These are phyloP conservation scores for Thelonectria olida DNA, from an alignment of 2,329 filamentous ascomycete genomes.

Conservation along the genomic window DNA sequence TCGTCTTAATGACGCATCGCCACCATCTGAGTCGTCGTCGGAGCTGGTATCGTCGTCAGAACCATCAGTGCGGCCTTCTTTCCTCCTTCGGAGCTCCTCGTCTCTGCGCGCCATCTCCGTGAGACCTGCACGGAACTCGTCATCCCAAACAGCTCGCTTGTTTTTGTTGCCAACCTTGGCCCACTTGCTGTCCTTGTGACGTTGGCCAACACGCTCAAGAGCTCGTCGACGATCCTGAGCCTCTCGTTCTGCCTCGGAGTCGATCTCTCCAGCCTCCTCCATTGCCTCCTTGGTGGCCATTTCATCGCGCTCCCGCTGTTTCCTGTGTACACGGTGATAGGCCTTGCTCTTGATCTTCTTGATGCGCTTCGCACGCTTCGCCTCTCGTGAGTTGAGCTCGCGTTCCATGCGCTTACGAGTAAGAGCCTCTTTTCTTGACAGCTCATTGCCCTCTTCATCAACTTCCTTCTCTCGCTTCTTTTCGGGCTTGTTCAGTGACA, in stretches of 20 bases:
- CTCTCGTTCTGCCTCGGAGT: slow-evolving; percentile 73
- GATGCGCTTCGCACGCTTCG: slow-evolving; percentile 88
- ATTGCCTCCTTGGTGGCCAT: slow-evolving; percentile 61
- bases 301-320: slow-evolving; percentile 67
- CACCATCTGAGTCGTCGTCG: slow-evolving; percentile 66
- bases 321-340: slow-evolving; percentile 91
- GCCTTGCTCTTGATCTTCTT: slow-evolving; percentile 99
- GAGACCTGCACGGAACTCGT: slow-evolving; percentile 80
- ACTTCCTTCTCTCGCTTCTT: slow-evolving; percentile 68
- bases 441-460: slow-evolving; percentile 75
- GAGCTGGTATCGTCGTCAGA: slow-evolving; percentile 62
- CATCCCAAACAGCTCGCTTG: slow-evolving; percentile 87
- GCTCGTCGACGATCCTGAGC: slow-evolving; percentile 78
- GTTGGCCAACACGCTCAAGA: slow-evolving; percentile 83
- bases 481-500: slow-evolving; percentile 61
- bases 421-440: slow-evolving; percentile 75
- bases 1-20: slow-evolving; percentile 61
- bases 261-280: slow-evolving; percentile 66
- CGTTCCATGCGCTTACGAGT: slow-evolving; percentile 81
- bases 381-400: slow-evolving; percentile 88
- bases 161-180: slow-evolving; percentile 84
- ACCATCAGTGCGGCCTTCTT: slow-evolving; percentile 72
- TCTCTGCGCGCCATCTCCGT: slow-evolving; percentile 84
- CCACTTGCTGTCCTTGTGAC: slow-evolving; percentile 91
- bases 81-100: slow-evolving; percentile 81